A percentile compares a stretch with the other conserved stretches of the same genome.
Conservation (phyloP, 2,329 filamentous ascomycete genomes). For the Thelonectria discophora region DNA sequence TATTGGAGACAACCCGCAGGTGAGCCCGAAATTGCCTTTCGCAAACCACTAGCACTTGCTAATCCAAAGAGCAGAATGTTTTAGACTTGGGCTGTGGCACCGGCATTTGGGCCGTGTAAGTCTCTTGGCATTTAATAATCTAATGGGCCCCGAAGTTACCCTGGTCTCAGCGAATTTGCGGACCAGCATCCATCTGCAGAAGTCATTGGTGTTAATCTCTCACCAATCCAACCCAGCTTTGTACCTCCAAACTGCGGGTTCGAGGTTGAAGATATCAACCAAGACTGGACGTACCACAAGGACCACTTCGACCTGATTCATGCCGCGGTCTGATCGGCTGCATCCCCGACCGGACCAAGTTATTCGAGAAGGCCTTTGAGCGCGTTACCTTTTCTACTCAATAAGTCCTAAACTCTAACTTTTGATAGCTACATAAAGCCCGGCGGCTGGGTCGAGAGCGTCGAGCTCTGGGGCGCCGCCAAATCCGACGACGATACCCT, state of each 20-base stretch:
- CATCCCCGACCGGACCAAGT: slow-evolving; percentile 60
- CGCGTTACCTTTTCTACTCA: slow-evolving; percentile 48
- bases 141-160: too few relatives aligned
- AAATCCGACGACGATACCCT: slow-evolving; percentile 41
- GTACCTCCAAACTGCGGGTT: slow-evolving; percentile 71
- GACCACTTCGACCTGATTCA: slow-evolving; percentile 67
- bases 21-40: not conserved
- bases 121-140: too few relatives aligned
- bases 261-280: slow-evolving; percentile 69
- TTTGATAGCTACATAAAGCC: slow-evolving; percentile 21
- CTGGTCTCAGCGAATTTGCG: slow-evolving; percentile 41
- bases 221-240: slow-evolving; percentile 65
- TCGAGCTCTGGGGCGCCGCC: slow-evolving; percentile 22
- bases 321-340: slow-evolving; percentile 61
- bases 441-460: slow-evolving; percentile 25
- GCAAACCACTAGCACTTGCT: not conserved
- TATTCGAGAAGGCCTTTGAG: slow-evolving; percentile 57
- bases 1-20: slow-evolving; percentile 39
- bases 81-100: slow-evolving; percentile 49
- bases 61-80: slow-evolving; percentile 23
- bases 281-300: slow-evolving; percentile 55
- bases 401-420: not conserved
- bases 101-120: slow-evolving; percentile 49
- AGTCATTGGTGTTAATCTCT: slow-evolving; percentile 64
- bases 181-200: slow-evolving; percentile 54